Conservation (phyloP, 306 rosid species). For the Sicyos edulis region DNA sequence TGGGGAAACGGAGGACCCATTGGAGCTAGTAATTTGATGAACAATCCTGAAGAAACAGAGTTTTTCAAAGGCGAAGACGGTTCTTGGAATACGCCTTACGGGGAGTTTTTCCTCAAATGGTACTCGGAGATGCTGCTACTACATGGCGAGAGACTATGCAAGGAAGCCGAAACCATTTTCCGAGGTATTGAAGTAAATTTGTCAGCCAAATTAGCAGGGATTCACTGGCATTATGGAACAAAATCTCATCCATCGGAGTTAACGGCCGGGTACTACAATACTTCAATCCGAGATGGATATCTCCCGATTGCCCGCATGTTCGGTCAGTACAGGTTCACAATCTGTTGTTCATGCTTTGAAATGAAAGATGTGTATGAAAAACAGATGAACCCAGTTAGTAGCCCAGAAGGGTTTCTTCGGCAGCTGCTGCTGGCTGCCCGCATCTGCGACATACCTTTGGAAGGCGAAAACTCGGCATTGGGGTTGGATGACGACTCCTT, state of each 20-base stretch:
- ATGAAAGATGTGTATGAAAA: constrained; percentile 46
- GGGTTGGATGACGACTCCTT: constrained; percentile 48
- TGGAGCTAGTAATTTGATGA: constrained; percentile 51
- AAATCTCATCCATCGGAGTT: constrained; percentile 80
- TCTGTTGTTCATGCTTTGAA: constrained; percentile 84
- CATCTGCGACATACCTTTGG: constrained; percentile 63
- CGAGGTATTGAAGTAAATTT: constrained; percentile 52
- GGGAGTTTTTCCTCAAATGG: constrained; percentile 77
- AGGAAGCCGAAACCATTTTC: constrained; percentile 72
- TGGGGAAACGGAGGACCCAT: constrained; percentile 76
- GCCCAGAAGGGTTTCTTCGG: constrained; percentile 77
- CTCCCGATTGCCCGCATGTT: constrained; percentile 69
- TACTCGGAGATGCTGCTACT: constrained; percentile 71
- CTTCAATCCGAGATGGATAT: constrained; percentile 58
- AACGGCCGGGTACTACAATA: constrained; percentile 81
- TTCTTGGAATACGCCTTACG: constrained; percentile 57
- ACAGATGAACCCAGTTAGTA: constrained; percentile 46
- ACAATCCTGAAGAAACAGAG: constrained; percentile 38
- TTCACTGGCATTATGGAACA: constrained; percentile 62
- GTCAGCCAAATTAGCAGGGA: constrained; percentile 63
- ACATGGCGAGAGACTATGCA: constrained; percentile 83
- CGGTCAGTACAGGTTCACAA: constrained; percentile 55
- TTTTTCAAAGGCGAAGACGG: constrained; percentile 50
- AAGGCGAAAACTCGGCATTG: constrained; percentile 59
- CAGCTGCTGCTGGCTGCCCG: constrained; percentile 75